Conservation (phyloP, 2,329 filamentous ascomycete genomes). For the Diaporthe vexans region DNA sequence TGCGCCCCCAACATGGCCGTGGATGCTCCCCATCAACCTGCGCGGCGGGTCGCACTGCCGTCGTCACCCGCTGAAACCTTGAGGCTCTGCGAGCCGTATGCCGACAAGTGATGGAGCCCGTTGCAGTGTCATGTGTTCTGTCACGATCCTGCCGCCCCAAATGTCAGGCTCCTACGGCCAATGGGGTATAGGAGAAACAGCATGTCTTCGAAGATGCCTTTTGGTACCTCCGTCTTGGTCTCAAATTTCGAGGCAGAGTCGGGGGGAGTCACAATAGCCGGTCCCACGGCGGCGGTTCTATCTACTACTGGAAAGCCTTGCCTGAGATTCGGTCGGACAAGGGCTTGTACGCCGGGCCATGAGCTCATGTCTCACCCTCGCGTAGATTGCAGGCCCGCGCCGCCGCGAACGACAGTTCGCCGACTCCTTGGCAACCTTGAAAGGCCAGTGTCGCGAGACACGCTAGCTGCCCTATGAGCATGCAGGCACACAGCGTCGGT, state of each 20-base stretch:
- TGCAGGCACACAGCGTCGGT: slow-evolving; percentile 17
- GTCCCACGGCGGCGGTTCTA: not conserved
- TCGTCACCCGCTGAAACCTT: slow-evolving; percentile 19
- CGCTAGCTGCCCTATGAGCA: slow-evolving; percentile 26
- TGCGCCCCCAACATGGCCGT: slow-evolving; percentile 2
- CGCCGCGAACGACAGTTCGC: not conserved
- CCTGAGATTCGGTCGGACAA: not conserved
- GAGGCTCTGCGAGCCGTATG: slow-evolving; percentile 28
- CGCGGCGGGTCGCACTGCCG: slow-evolving; percentile 26
- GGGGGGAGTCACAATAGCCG: not conserved
- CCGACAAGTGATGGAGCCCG: not conserved
- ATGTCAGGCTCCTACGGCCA: not conserved
- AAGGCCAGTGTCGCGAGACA: not conserved
- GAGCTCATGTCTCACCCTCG: slow-evolving; percentile 15
- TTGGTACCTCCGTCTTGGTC: not conserved
- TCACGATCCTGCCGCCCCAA: slow-evolving; percentile 14
- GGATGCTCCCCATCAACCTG: not conserved
- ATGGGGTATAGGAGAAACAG: slow-evolving; percentile 6
- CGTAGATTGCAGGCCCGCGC: not conserved
- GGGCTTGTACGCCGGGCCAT: slow-evolving; percentile 1
- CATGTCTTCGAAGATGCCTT: not conserved
- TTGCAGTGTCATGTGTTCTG: not conserved
- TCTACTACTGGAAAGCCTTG: not conserved
- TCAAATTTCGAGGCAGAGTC: not conserved
- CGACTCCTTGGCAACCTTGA: not conserved